Evolutionary conservation across 352 stramenopile genomes (phyloP).

Genomic region (Blastocystis sp.): DNA sequence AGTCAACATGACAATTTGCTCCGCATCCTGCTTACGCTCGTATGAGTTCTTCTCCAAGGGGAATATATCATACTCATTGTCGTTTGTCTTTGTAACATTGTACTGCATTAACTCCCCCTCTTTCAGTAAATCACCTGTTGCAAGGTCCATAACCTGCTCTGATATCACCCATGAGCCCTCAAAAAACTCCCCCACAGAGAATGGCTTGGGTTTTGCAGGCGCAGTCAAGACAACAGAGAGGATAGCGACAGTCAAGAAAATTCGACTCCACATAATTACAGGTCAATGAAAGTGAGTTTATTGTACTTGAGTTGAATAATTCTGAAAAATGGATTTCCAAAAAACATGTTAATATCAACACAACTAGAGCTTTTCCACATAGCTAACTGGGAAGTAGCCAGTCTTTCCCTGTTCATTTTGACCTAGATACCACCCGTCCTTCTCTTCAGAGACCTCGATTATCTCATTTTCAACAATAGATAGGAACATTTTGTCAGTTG

Average conservation of each 20-base stretch:
- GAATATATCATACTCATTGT: constrained; percentile 20
- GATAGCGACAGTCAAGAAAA: neutral
- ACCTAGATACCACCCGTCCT: neutral
- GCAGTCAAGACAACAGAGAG: neutral
- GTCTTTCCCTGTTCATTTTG: neutral
- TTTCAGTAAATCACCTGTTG: neutral
- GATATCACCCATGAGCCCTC: neutral
- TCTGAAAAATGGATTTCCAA: neutral
- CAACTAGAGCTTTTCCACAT: neutral
- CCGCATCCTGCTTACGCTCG: neutral
- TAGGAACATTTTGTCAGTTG: neutral
- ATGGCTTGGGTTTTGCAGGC: neutral
- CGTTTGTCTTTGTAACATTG: constrained; percentile 25
- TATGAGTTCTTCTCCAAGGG: neutral
- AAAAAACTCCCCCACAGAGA: neutral
- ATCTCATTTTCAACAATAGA: neutral
- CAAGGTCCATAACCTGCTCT: neutral
- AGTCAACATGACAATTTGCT: neutral
- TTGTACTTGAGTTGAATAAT: neutral
- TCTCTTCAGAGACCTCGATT: neutral
- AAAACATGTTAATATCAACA: neutral
- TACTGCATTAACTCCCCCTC: neutral
- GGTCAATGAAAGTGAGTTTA: too few relatives aligned
- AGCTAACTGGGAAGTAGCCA: neutral
- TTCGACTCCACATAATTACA: neutral